phyloP scores from a whole-genome alignment of 1,284 basidiomycete genomes.

The Termitomyces sp. region DNA sequence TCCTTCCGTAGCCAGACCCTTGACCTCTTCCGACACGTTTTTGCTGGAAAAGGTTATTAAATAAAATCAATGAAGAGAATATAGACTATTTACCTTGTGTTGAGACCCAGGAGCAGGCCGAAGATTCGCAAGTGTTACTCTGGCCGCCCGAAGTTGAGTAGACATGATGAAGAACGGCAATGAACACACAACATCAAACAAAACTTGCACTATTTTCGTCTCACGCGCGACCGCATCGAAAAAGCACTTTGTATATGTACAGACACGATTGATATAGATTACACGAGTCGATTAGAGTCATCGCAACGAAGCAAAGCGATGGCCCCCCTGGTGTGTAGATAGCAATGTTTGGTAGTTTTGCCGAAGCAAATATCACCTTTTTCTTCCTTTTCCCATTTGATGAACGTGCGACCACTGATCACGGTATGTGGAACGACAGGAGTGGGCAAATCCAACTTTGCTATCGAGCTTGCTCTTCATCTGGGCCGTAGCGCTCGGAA shows the following conservation, averaged over 20 bases:
- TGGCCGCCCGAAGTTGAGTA: conserved; percentile 30
- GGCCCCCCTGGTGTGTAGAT: too few relatives aligned
- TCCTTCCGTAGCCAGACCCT: conserved; percentile 86
- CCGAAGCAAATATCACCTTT: neutral
- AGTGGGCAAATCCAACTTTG: conserved; percentile 93
- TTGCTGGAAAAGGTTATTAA: conserved; percentile 49
- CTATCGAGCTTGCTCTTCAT: conserved; percentile 79
- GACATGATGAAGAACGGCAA: conserved; percentile 27
- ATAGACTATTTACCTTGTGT: conserved; percentile 44
- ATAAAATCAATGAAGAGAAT: neutral
- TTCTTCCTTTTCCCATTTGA: neutral
- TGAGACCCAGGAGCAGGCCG: conserved; percentile 58
- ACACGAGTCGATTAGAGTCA: too few relatives aligned
- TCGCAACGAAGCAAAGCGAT: too few relatives aligned
- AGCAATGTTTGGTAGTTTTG: conserved; percentile 1
- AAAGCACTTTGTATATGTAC: neutral
- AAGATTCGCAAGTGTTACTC: conserved; percentile 58
- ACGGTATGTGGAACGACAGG: conserved; percentile 94
- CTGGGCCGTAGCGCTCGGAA: conserved; percentile 31
- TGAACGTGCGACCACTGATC: conserved; percentile 56
- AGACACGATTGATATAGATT: too few relatives aligned
- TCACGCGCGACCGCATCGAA: too few relatives aligned
- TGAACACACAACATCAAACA: conserved; percentile 7
- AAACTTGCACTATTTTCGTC: neutral
- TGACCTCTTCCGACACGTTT: conserved; percentile 93